Conservation (phyloP, 225 moss, liverwort and hornwort genomes). For the Sphagnum tenellum region DNA sequence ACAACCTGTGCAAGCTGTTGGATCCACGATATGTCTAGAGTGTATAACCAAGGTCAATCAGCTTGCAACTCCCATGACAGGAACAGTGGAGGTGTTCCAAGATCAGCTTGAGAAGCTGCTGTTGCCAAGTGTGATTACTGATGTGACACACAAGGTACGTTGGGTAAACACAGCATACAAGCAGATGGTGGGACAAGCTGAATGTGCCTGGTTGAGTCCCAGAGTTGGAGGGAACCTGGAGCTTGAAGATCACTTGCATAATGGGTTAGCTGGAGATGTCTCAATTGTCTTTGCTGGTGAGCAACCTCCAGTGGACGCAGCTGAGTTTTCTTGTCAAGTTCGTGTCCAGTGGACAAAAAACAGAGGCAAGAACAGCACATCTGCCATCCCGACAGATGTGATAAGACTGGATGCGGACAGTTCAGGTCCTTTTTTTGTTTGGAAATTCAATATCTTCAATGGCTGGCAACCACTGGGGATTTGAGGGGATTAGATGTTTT, state of each 20-base stretch:
- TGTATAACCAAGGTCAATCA: constrained; percentile 13
- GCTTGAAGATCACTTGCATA: constrained; percentile 14
- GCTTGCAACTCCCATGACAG: constrained; percentile 12
- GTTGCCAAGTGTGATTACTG: constrained; percentile 47
- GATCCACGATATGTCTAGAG: constrained; percentile 49
- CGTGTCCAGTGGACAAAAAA: constrained; percentile 40
- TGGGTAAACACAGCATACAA: constrained; percentile 60
- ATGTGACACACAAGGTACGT: constrained; percentile 34
- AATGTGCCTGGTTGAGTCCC: constrained; percentile 45
- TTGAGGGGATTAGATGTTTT: too few relatives aligned
- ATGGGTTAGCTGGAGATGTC: constrained; percentile 48
- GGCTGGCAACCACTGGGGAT: too few relatives aligned
- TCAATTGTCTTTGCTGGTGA: constrained; percentile 24
- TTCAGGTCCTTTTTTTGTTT: constrained; percentile 29
- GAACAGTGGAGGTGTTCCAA: constrained; percentile 30
- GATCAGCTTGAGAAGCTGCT: constrained; percentile 24
- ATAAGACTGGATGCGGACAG: constrained; percentile 32
- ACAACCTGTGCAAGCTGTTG: constrained; percentile 40
- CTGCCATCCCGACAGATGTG: constrained; percentile 36
- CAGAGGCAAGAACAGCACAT: constrained; percentile 31
- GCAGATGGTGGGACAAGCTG: constrained; percentile 53
- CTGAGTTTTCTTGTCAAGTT: constrained; percentile 33
- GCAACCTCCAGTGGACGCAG: constrained; percentile 15
- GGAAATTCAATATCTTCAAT: constrained; percentile 32
- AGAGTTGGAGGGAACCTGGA: constrained; percentile 14